Base-by-base conservation (phyloP, 768 basidiomycete species). In the Hirschioporus abietinus region DNA sequence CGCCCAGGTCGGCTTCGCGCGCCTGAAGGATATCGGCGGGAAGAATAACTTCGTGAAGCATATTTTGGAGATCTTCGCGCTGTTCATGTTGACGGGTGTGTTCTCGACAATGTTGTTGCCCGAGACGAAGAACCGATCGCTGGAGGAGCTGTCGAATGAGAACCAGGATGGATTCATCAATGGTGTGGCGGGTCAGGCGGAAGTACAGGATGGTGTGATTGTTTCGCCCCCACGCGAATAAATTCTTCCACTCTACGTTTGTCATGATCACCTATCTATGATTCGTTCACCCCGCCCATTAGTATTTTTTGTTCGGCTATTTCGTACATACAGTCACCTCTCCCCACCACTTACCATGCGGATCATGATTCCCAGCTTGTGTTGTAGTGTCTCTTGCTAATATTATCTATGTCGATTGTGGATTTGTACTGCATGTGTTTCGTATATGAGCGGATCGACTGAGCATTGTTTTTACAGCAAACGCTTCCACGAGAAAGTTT, bases 11-110 rank as follows among this genome's bases (percentile, higher is more conserved):
- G 92, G 88, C 30, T 93, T 94, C 75, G 82, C 82, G 24, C 85
- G 82, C 67, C 78, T 93, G 65, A 79, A 83, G 72, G 83, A 93
- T 74, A 89, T 90, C 35, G 87, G 88, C 60, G 92, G 92, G 23
- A 76, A 78, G 20, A 84, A 83, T 73, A 68, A 72, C 27, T 91
- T 87, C 71, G 80, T 91, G 66, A 75, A 85, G 69, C 89, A 92
- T 74, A 88, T 92, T 70, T 78, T 95, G 63, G 84, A 93, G 77
- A 86, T 95, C 65, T 91, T 94, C 69, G 92, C 92, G 15, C 77
- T 92, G 65, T 93, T 93, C 81, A 95, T 93, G 92, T 76, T 93
- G 65, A 93, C 90, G 1, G 93, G 93, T 60, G 82, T 94, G 67
- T 84, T 88, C 79, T 92, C 93, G 7, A 93, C 92, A 0, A 77